Conservation (phyloP, 208 protist species). For the Sergeia podlipaevii region DNA sequence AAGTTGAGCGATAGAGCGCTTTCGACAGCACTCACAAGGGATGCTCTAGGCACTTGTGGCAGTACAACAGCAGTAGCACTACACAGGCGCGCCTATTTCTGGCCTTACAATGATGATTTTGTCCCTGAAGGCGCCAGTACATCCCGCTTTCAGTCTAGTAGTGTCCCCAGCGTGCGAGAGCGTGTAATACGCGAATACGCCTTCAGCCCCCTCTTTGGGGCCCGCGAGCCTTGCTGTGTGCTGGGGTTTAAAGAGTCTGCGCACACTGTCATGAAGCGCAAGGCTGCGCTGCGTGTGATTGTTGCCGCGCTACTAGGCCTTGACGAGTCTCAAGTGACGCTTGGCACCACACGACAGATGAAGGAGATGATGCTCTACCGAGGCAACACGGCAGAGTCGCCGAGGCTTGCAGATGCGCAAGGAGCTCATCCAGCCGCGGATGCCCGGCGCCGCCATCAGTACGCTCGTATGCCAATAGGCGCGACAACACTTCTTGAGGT, state of each 20-base stretch:
- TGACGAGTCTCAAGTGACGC: conserved; percentile 18
- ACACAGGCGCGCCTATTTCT: conserved; percentile 54
- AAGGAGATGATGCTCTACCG: conserved; percentile 78
- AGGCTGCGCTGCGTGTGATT: conserved; percentile 16
- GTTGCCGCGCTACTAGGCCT: conserved; percentile 34
- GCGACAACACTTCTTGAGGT: conserved; percentile 61
- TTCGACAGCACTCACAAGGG: too few species aligned
- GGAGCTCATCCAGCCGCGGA: too few species aligned
- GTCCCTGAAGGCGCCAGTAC: conserved; percentile 53
- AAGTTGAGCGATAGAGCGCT: too few species aligned
- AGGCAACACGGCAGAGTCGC: conserved; percentile 33
- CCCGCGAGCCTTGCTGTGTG: conserved; percentile 46
- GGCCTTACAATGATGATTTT: conserved; percentile 76
- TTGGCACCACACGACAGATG: conserved; percentile 40
- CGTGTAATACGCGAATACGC: conserved; percentile 71
- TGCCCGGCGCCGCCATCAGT: conserved; percentile 15
- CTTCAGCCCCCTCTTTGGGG: conserved; percentile 66
- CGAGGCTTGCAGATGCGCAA: conserved; percentile 51
- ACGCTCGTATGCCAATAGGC: conserved; percentile 42
- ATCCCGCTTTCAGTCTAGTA: conserved; percentile 73
- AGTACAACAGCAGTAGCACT: neutral
- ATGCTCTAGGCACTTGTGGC: neutral
- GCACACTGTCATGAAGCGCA: conserved; percentile 20
- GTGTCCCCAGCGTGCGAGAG: conserved; percentile 50
- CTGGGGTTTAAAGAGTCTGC: conserved; percentile 40